These are phyloP conservation scores for Magnusiomyces paraingens DNA, from an alignment of 1,139 yeast genomes.

Conservation along the genomic window DNA sequence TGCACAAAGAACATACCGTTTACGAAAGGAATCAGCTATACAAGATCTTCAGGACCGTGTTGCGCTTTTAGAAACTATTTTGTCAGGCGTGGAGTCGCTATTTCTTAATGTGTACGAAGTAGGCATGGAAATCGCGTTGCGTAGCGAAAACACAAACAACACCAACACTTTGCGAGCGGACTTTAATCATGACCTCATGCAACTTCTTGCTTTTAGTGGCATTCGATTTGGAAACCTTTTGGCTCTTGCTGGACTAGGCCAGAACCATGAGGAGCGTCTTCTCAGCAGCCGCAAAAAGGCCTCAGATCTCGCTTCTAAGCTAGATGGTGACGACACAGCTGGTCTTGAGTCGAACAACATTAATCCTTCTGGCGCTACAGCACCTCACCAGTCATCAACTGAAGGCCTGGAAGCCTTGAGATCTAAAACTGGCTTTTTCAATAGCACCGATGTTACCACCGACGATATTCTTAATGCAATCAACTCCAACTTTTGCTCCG, in stretches of 20 bases:
- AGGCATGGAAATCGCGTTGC: slow-evolving; percentile 16
- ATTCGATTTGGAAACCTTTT: slow-evolving; percentile 9
- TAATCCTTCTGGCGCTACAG: neutral
- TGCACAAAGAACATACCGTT: slow-evolving; percentile 17
- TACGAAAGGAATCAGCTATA: slow-evolving; percentile 16
- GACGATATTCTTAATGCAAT: neutral
- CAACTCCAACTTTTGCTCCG: neutral
- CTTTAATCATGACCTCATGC: slow-evolving; percentile 11
- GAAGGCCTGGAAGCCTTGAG: neutral
- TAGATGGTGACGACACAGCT: neutral
- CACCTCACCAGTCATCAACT: neutral
- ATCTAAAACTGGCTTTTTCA: neutral
- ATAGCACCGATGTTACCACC: neutral
- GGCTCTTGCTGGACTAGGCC: slow-evolving; percentile 1
- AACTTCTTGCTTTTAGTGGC: slow-evolving; percentile 11
- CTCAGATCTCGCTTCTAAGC: neutral
- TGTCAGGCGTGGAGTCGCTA: slow-evolving; percentile 9
- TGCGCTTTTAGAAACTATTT: slow-evolving; percentile 5
- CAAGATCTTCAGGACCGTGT: slow-evolving; percentile 13
- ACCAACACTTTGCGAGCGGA: neutral
- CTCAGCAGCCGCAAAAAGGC: neutral
- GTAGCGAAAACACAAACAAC: neutral
- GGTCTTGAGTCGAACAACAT: neutral
- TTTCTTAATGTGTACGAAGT: slow-evolving; percentile 14
- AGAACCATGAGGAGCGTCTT: neutral